Evolutionary conservation across 2,329 filamentous ascomycete genomes (phyloP), one percentile per base, ranked within the genome.

Genomic region (Diaporthe vaccinii): DNA sequence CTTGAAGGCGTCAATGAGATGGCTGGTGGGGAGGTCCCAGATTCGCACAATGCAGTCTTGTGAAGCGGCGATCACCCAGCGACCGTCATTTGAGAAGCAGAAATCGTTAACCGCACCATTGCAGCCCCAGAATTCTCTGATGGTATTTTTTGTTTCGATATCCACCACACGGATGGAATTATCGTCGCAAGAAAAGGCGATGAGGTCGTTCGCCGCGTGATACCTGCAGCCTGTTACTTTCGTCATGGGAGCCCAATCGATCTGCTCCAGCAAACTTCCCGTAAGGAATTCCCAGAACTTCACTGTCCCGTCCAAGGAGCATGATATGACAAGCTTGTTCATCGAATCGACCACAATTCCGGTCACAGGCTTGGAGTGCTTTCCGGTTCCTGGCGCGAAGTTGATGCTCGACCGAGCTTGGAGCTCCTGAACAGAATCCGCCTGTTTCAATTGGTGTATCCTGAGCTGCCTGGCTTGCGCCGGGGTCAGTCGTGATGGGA

Each of bases 211-310:
- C 3, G 92, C 90, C 5, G 93, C 88, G 81, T 98, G 96, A 82
- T 98, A 97, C 74, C 93, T 92, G 79, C 96, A 92, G 22, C 90
- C 92, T 0, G 91, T 94, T 71, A 98, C 92, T 61, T 92, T 90
- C 6, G 92, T 92, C 89, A 94, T 94, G 4, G 91, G 91, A 59
- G 93, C 91, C 93, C 95, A 98, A 82, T 96, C 92, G 70, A 98
- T 91, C 81, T 98, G 92, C 77, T 96, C 90, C 15, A 94, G 82
- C 3, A 98, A 88, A 59, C 91, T 90, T 10, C 96, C 97, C 0
- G 94, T 95, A n/a, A 92, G 84, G 78, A 99, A 98, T 78, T 98
- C 94, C 97, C 97, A 99, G 82, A 99, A 98, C 86, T 98, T 98
- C 80, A 98, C 89, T 83, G 93, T 98, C 44, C 97, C 97, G 83